Conservation (phyloP, 2,329 filamentous ascomycete genomes). For the Huntiella savannae region DNA sequence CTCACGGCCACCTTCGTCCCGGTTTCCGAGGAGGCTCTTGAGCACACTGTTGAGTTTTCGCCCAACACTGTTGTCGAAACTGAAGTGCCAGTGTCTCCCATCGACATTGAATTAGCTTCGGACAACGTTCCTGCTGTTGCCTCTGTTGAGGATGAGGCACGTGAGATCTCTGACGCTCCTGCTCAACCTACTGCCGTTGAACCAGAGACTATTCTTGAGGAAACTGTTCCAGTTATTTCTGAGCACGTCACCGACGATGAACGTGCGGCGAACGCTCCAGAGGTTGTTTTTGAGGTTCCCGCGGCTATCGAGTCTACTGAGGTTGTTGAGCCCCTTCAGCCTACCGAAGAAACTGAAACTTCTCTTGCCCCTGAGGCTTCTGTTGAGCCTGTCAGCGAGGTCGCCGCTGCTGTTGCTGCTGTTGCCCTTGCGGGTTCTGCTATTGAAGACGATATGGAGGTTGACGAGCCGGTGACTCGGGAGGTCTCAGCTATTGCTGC, state of each 20-base stretch:
- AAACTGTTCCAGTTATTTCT: slow-evolving; percentile 3
- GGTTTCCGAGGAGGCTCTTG: too few species aligned
- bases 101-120: too few species aligned
- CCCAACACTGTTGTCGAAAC: too few species aligned
- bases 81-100: too few species aligned
- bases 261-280: too few species aligned
- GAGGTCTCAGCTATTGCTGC: too few species aligned
- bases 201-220: not conserved
- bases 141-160: not conserved
- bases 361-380: not conserved
- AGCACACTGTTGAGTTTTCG: too few species aligned
- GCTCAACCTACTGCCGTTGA: too few species aligned
- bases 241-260: too few species aligned
- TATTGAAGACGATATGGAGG: not conserved
- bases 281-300: too few species aligned
- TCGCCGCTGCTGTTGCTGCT: not conserved
- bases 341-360: not conserved
- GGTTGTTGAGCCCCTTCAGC: not conserved
- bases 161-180: too few species aligned
- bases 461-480: not conserved
- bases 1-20: too few species aligned
- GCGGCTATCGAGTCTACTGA: not conserved
- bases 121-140: not conserved
- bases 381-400: not conserved
- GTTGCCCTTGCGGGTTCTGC: not conserved